Evolutionary conservation across 2,329 filamentous ascomycete genomes (phyloP), one percentile per base, ranked within the genome.

Genomic region (Xylariales sp.): DNA sequence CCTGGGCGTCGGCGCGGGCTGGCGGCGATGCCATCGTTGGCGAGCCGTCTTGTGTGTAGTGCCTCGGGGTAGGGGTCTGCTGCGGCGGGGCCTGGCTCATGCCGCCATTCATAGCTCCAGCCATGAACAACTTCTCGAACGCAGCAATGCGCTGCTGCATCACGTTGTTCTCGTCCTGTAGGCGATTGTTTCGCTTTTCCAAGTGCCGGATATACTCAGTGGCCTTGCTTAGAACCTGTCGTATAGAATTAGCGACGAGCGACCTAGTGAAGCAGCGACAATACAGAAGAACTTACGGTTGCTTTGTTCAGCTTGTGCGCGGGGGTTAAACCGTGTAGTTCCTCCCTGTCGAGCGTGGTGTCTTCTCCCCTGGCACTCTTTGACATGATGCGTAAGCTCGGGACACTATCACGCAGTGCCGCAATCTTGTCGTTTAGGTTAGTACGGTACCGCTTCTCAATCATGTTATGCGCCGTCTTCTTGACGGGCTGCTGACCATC

Each of bases 351-450:
- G 42, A 83, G 82, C 0, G 78, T 80, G 0, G 81, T 70, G 46
- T 87, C 83, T 52, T 85, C 82, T 27, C 79, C 83, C 41, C 69
- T 69, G 33, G 76, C 76, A 50, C 76, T 83, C 66, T 86, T 88
- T 25, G 81, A 81, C 78, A 90, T 88, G 50, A 89, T 86, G 33
- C 90, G 81, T 40, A 97, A 69, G 60, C 87, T 94, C 2, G 91
- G 91, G 12, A 97, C 89, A 55, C 88, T 95, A 60, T 96, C 89
- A 51, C 90, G 77, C 44, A 97, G 69, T 41, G 90, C 89, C 31
- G 89, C 85, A 52, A 97, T 97, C 68, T 97, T 97, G 58, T 96
- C 91, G 56, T 97, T 97, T 40, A 97, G 73, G 55, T 97, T 97
- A 38, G 88, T 95, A 52, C 91, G 83, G 62, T 97, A 97, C 48